Percentiles rank a stretch among this genome's conserved stretches.
phyloP scores from a whole-genome alignment of 257 asterid species.

The Nicotiana noctiflora region DNA sequence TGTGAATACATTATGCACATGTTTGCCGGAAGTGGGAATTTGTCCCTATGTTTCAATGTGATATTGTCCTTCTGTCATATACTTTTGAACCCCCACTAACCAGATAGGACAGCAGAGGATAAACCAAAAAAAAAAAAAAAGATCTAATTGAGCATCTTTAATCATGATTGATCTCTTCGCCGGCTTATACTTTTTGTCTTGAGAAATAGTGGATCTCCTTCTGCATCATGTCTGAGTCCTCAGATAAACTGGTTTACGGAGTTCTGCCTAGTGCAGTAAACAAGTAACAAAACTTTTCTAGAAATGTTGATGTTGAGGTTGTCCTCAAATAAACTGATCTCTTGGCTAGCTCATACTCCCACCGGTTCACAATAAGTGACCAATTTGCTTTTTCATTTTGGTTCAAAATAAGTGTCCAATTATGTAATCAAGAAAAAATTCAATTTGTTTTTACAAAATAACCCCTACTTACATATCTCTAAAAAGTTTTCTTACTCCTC shows the following conservation, averaged over 20 bases:
- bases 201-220: neutral
- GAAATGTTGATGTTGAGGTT: neutral
- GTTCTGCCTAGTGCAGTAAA: neutral
- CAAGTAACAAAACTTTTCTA: neutral
- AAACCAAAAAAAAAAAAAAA: neutral
- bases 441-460: too few species aligned
- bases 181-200: neutral
- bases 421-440: too few species aligned
- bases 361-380: too few species aligned
- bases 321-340: neutral
- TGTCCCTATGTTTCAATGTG: neutral
- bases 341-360: neutral
- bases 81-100: neutral
- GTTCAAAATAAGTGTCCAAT: too few species aligned
- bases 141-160: neutral
- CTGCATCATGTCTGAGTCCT: slow-evolving; percentile 5
- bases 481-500: too few species aligned
- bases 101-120: neutral
- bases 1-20: neutral
- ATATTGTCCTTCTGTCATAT: neutral
- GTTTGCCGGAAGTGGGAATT: neutral
- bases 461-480: too few species aligned
- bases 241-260: neutral
- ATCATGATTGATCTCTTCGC: neutral
- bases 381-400: too few species aligned